Percentiles rank a stretch among this genome's conserved stretches.
Conservation (phyloP, 352 stramenopile genomes). For the Phytophthora pistaciae region DNA sequence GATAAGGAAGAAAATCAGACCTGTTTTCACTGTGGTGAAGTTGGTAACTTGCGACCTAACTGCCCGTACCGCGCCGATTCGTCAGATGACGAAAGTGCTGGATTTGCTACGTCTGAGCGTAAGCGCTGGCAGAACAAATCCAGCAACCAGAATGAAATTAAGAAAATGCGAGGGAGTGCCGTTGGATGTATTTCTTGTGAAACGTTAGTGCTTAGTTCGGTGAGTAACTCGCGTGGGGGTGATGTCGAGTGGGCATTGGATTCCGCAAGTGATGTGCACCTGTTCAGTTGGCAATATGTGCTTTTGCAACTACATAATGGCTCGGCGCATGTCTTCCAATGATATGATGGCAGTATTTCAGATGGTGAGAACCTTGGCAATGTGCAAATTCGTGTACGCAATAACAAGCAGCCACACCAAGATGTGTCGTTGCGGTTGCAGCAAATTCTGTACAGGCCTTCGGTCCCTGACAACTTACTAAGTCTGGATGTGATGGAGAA, state of each 20-base stretch:
- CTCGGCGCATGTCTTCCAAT: neutral
- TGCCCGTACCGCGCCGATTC: constrained; percentile 2
- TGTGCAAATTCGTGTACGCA: constrained; percentile 1
- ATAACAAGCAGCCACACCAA: constrained; percentile 15
- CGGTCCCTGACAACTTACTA: constrained; percentile 16
- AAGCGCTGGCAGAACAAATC: constrained; percentile 23
- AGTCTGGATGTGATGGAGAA: constrained; percentile 10
- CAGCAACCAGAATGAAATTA: no score
- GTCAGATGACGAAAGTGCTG: constrained; percentile 1
- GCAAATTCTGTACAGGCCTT: constrained; percentile 3
- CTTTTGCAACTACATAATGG: neutral
- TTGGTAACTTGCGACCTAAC: constrained; percentile 14
- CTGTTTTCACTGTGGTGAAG: constrained; percentile 7
- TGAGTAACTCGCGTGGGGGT: no score
- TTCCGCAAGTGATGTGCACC: constrained; percentile 11
- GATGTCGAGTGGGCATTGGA: constrained; percentile 23
- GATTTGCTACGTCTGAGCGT: constrained; percentile 7
- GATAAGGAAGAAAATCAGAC: neutral
- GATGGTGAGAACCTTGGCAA: neutral
- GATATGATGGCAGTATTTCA: neutral
- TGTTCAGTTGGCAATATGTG: constrained; percentile 2
- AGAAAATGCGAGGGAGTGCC: no score
- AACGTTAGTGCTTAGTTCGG: no score
- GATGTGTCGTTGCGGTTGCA: constrained; percentile 6
- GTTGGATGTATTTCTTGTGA: no score